Evolutionary conservation across 179 eudicot genomes (phyloP), one percentile per base, ranked within the genome.

Genomic region (Sideroxylon spinosum): DNA sequence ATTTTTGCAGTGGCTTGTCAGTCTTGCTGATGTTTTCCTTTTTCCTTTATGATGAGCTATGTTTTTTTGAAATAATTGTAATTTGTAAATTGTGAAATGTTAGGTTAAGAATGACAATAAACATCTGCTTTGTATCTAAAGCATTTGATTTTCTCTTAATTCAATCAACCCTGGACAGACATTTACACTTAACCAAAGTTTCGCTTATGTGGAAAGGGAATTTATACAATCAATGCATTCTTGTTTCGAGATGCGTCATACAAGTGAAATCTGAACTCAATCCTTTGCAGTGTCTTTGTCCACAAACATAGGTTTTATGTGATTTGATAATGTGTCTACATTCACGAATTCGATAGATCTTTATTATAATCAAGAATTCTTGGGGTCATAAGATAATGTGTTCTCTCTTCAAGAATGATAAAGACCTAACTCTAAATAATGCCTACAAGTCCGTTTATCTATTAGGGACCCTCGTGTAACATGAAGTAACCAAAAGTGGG

Each of bases 61-160:
- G 56, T 52, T 29, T 60, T 60, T 37, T 25, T n/a, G 1, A 14
- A 74, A 11, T 74, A 22, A 13, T 52, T 52, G 2, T 44, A 32
- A 44, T 32, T 6, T n/a, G 20, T n/a, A 48, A 1, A 25, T 14
- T 19, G 26, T 1, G 22, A 14, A 46, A 9, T 19, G 1, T n/a
- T 1, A 63, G 25, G 29, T 25, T 9, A 23, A 14, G 9, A 63
- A 0, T 22, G 55, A 20, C 22, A 59, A 17, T 59, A 10, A 71
- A 26, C 37, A 3, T 60, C 68, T 74, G 13, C 20, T 37, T 74
- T n/a, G 57, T 22, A 12, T 74, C 17, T 60, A 32, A 56, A 29
- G n/a, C 76, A 73, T 17, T 73, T 32, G 65, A 20, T 37, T 73
- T 53, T 37, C 62, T 73, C 25, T 55, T 29, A n/a, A 12, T 29